A percentile compares a stretch with the other conserved stretches of the same genome.
Conservation (phyloP, 176 grass and related monocot genomes). For the Lolium rigidum region DNA sequence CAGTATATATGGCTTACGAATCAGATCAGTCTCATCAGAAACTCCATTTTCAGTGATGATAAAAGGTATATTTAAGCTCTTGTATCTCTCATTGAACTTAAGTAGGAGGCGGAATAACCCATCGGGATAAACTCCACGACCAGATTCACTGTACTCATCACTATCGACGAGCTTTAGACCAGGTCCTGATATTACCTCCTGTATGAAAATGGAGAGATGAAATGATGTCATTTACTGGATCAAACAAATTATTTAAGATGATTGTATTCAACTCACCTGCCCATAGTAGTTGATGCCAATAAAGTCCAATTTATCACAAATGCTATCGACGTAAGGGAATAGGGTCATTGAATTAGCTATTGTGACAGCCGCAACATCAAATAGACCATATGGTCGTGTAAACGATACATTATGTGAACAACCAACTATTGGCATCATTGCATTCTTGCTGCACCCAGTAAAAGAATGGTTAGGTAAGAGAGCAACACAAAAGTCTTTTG, state of each 20-base stretch:
- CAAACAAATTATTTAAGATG: conserved; percentile 20
- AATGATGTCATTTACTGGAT: background rate
- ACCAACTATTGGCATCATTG: conserved; percentile 65
- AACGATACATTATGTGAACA: conserved; percentile 90
- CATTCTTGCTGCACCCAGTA: conserved; percentile 55
- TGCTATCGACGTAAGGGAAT: conserved; percentile 87
- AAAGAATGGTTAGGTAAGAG: conserved; percentile 41
- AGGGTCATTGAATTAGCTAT: conserved; percentile 84
- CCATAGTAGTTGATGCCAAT: conserved; percentile 98
- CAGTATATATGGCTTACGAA: conserved; percentile 84
- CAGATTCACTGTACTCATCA: conserved; percentile 97
- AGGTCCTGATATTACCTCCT: conserved; percentile 98
- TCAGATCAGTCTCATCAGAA: conserved; percentile 95
- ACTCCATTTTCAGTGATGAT: conserved; percentile 97
- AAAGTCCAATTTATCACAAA: conserved; percentile 84
- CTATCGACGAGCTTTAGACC: conserved; percentile 78
- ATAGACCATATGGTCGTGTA: conserved; percentile 84
- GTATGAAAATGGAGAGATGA: conserved; percentile 24
- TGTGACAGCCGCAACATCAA: conserved; percentile 80
- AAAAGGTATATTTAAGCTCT: conserved; percentile 79
- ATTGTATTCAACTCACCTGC: conserved; percentile 58
- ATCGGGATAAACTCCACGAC: conserved; percentile 90
- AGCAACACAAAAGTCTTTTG: conserved; percentile 12
- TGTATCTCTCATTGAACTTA: conserved; percentile 88
- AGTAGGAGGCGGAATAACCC: conserved; percentile 83